phyloP scores from a whole-genome alignment of 1,139 yeast genomes.

The Blastobotrys buckinghamii region DNA sequence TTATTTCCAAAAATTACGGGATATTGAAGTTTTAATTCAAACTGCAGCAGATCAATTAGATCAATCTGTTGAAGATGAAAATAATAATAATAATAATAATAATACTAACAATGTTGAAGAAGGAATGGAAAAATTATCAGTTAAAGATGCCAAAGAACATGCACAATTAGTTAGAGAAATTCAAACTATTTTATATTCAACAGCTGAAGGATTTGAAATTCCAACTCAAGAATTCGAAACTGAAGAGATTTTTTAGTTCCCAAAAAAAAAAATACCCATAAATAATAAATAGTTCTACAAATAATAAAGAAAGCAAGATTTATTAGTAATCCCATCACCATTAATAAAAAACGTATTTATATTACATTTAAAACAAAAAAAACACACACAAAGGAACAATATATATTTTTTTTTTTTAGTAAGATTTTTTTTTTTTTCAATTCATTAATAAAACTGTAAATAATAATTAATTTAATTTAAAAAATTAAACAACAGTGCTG shows the following conservation, averaged over 20 bases:
- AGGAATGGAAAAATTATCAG: conserved; percentile 14
- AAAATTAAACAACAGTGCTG: conserved; percentile 25
- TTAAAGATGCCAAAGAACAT: conserved; percentile 17
- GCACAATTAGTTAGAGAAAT: conserved; percentile 39
- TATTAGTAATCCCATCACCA: conserved; percentile 18
- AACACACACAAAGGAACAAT: too few relatives aligned
- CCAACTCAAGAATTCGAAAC: conserved; percentile 30
- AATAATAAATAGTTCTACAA: conserved; percentile 34
- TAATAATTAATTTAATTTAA: too few relatives aligned
- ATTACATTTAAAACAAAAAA: neutral
- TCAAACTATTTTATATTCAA: conserved; percentile 69
- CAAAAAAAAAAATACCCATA: neutral
- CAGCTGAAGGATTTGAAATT: conserved; percentile 62
- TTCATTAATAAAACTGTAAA: conserved; percentile 2
- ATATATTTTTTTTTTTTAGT: too few relatives aligned
- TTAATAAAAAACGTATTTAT: conserved; percentile 4
- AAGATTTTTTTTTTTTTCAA: neutral
- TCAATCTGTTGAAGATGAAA: conserved; percentile 27
- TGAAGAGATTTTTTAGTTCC: conserved; percentile 28
- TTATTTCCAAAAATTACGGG: conserved; percentile 83
- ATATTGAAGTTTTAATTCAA: conserved; percentile 76
- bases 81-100: too few relatives aligned
- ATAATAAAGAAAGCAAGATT: conserved; percentile 29
- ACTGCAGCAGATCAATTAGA: conserved; percentile 50
- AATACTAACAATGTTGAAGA: conserved; percentile 14